Conservation (phyloP, 2,329 filamentous ascomycete species). For the Periglandula ipomoeae region DNA sequence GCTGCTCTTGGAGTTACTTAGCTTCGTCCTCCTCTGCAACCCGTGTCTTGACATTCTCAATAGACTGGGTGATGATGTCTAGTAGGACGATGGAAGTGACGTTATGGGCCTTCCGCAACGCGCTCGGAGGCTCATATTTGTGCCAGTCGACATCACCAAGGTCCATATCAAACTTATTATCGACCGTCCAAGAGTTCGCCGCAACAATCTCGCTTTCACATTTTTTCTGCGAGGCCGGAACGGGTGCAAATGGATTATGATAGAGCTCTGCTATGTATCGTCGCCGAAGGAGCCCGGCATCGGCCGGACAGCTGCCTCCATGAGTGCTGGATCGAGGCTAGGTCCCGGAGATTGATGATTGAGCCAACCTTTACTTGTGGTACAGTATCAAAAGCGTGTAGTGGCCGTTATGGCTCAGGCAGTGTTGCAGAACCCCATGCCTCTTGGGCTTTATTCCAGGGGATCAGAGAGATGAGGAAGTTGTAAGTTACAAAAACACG, state of each 20-base stretch:
- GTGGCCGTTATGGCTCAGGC: not conserved
- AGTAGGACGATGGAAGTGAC: conserved; percentile 30
- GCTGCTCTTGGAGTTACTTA: conserved; percentile 20
- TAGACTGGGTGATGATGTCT: conserved; percentile 33
- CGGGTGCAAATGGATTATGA: conserved; percentile 18
- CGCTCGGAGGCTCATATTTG: conserved; percentile 35
- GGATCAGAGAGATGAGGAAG: not conserved
- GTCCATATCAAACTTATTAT: conserved; percentile 17
- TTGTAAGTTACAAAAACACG: no score
- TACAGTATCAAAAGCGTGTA: not conserved
- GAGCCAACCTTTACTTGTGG: not conserved
- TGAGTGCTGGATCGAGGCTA: not conserved
- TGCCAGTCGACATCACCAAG: conserved; percentile 32
- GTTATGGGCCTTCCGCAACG: conserved; percentile 28
- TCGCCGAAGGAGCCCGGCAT: conserved; percentile 22
- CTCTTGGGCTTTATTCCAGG: not conserved
- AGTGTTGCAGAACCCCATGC: not conserved
- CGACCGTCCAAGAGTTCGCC: conserved; percentile 12
- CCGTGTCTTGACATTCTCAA: conserved; percentile 34
- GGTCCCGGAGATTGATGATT: not conserved
- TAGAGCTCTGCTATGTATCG: conserved; percentile 21
- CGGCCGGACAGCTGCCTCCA: conserved; percentile 11
- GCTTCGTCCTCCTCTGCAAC: conserved; percentile 21
- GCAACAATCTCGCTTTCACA: conserved; percentile 13
- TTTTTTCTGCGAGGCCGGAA: conserved; percentile 16